These are phyloP conservation scores for Neurospora discreta DNA, from an alignment of 495 filamentous ascomycete species.

Conservation along the genomic window DNA sequence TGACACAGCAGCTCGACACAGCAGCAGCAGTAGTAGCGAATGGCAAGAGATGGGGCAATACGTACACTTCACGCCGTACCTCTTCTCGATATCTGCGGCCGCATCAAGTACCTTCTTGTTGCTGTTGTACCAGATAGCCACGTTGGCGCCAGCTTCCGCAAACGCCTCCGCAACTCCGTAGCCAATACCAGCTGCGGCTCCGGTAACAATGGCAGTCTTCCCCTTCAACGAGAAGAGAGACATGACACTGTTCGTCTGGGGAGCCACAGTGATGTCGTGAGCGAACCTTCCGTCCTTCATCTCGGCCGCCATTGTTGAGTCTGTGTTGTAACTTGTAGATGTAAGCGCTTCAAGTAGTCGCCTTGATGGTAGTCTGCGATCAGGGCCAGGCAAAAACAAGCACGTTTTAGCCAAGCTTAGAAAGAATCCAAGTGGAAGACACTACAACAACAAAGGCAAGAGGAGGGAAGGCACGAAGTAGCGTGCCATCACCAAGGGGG, in stretches of 20 bases:
- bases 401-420: too few relatives aligned
- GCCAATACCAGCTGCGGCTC: conserved; percentile 75
- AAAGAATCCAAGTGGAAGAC: too few relatives aligned
- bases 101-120: conserved; percentile 59
- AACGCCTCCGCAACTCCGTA: conserved; percentile 59
- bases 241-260: conserved; percentile 51
- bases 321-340: background rate
- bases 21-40: background rate
- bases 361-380: background rate
- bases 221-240: conserved; percentile 78
- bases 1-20: too few relatives aligned
- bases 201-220: conserved; percentile 74
- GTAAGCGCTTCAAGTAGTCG: background rate
- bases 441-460: background rate
- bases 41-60: background rate
- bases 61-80: conserved; percentile 72
- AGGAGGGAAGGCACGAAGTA: background rate
- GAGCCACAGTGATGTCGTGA: conserved; percentile 49
- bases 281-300: conserved; percentile 45
- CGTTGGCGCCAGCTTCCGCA: conserved; percentile 79
- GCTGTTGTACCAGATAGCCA: conserved; percentile 78
- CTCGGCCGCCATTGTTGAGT: conserved; percentile 28
- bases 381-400: background rate
- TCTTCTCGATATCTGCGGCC: conserved; percentile 61
- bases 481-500: background rate